Conservation (phyloP, 169 alveolate genomes). For the Blepharisma undulans region DNA sequence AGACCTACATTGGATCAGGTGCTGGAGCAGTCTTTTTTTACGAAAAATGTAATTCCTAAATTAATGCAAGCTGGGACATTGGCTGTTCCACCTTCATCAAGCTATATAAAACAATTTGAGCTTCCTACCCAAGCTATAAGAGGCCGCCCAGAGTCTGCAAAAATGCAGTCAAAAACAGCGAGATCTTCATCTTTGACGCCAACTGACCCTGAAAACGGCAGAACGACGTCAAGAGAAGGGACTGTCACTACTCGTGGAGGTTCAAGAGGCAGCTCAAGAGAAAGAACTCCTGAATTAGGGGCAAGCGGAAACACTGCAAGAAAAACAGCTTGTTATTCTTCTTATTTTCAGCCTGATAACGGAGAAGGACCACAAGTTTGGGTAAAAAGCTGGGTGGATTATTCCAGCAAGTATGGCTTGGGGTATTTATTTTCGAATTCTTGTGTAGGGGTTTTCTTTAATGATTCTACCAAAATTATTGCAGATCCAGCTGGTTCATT, state of each 20-base stretch:
- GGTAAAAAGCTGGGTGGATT: constrained; percentile 89
- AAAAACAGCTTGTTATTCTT: not conserved
- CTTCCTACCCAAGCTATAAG: not conserved
- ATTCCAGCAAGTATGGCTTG: constrained; percentile 85
- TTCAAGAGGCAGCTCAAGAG: not conserved
- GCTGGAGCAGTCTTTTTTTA: constrained; percentile 67
- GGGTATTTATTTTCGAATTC: constrained; percentile 84
- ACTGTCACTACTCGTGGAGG: not conserved
- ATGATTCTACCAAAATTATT: constrained; percentile 84
- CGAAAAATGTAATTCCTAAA: constrained; percentile 66
- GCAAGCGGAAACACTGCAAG: not conserved
- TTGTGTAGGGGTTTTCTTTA: constrained; percentile 83
- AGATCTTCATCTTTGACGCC: not conserved
- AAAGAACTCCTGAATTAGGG: not conserved
- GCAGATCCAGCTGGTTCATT: constrained; percentile 60
- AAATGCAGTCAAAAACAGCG: not conserved
- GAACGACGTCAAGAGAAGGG: not conserved
- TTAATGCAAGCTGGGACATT: constrained; percentile 68
- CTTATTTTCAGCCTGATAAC: not conserved
- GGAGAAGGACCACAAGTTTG: constrained; percentile 45
- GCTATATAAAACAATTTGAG: constrained; percentile 59
- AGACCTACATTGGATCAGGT: constrained; percentile 73
- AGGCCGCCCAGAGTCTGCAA: not conserved
- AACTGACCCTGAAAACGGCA: not conserved
- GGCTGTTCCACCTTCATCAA: constrained; percentile 80